Base-by-base conservation (phyloP, 1,284 basidiomycete species). In the Flammula alnicola region DNA sequence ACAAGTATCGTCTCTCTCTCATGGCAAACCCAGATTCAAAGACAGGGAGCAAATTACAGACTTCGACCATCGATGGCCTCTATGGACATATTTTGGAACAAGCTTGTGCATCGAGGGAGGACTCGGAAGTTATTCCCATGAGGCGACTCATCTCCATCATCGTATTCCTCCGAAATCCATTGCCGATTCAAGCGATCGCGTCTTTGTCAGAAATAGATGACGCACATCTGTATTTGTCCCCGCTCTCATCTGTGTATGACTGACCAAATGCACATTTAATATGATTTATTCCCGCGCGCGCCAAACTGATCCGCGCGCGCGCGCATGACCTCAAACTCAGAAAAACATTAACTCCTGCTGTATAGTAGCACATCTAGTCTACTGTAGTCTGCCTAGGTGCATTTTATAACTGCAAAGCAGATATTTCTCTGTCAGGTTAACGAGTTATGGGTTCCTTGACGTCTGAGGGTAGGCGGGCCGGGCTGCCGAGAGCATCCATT, bases 31-130 rank as follows among this genome's bases (percentile, higher is more conserved):
- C 16, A 14, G 30, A 23, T 11, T 9, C 19, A 20, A 22, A 33
- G 30, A n/a, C 37, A 33, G 33, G 23, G 19, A 44, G 17, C 39
- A 42, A 37, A 7, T 16, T 46, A 17, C 8, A 14, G 3, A 31
- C 42, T n/a, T n/a, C n/a, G 14, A 25, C n/a, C 30, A 44, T 55
- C 39, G 53, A 55, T 46, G 39, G 43, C 26, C 47, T 56, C 3
- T 53, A 57, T 46, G 37, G 31, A 17, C 49, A 50, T 17, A 51
- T 59, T 38, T 16, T 56, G 9, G 11, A 51, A 10, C 26, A 39
- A 31, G 48, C 48, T 14, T 53, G 41, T 25, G 30, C n/a, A 20
- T 26, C 20, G 7, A 45, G 19, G 31, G 33, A 37, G 29, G 20
- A 31, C n/a, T n/a, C 12, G 12, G 46, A 50, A 49, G 16, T 16